These are phyloP conservation scores for Lumnitzera racemosa DNA, from an alignment of 345 rosid genomes.

Conservation along the genomic window DNA sequence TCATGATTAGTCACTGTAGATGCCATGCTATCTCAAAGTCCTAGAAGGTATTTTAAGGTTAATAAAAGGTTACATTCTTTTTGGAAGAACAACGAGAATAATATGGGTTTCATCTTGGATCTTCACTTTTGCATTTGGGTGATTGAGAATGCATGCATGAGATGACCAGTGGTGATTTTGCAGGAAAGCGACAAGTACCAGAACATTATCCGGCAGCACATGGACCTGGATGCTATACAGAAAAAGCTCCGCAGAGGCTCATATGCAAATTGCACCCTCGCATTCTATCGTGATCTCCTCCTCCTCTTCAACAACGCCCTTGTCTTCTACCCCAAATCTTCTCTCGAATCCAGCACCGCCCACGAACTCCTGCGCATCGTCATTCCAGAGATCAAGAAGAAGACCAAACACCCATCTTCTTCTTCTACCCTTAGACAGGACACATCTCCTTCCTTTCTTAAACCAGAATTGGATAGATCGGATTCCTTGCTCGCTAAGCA, in stretches of 20 bases:
- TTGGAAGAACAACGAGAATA: too few species aligned
- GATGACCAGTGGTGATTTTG: conserved; percentile 1
- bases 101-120: too few species aligned
- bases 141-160: background rate
- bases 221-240: conserved; percentile 53
- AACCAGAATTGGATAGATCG: conserved; percentile 34
- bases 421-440: conserved; percentile 1
- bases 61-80: too few species aligned
- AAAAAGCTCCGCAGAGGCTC: conserved; percentile 36
- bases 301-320: conserved; percentile 63
- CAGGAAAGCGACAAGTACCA: conserved; percentile 46
- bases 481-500: conserved; percentile 40
- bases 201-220: conserved; percentile 41
- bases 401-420: background rate
- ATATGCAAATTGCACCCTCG: conserved; percentile 30
- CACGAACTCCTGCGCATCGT: conserved; percentile 39
- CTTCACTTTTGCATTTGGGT: too few species aligned
- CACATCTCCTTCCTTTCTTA: conserved; percentile 6
- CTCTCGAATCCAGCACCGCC: conserved; percentile 43
- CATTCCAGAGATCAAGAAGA: conserved; percentile 28
- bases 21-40: too few species aligned
- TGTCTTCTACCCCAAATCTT: conserved; percentile 44
- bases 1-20: too few species aligned
- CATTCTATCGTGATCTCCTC: conserved; percentile 53
- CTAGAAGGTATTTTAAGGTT: too few species aligned